Evolutionary conservation across 2,329 filamentous ascomycete species (phyloP), one percentile per base, ranked within the genome.

Genomic region (Nemania serpens): DNA sequence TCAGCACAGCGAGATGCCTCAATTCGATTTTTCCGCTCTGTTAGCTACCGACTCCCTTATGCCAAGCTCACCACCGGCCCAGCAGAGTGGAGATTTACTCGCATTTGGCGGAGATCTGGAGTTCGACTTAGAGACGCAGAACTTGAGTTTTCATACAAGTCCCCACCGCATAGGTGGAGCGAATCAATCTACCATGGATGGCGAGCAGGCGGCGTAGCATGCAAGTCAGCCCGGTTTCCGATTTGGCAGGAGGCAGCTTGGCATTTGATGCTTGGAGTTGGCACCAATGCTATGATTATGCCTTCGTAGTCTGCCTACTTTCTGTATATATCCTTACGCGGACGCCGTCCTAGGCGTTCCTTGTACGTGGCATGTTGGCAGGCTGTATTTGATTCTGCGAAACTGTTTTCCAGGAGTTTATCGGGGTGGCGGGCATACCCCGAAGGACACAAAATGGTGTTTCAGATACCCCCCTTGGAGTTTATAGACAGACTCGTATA

Each of bases 11-110:
- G 66, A 55, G n/a, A 62, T 62, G 6, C 39, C 59, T 5, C 57
- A 46, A 49, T 77, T 82, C 22, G 82, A 85, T 65, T 83, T 84
- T 70, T 75, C 75, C 39, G 77, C 74, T 33, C 75, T 83, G 33
- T 73, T 85, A 18, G 77, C 77, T 64, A 80, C 80, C 1, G 82
- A 84, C 49, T 71, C 73, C 29, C 68, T 75, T 10, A 77, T 83
- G 75, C 77, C 80, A 5, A 83, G 80, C 67, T 83, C 81, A 10
- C 79, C 83, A 37, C 78, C 82, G 5, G 48, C 73, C 17, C 41
- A 74, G 12, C 66, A 72, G n/a, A 62, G 69, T 39, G 53, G 59
- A 6, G 57, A 63, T 7, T 22, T 66, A 29, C 66, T 66, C 39
- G 72, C 57, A 5, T 73, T 70, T 39, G 64, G 66, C 9, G 66